Evolutionary conservation across 2,329 filamentous ascomycete species (phyloP).

Genomic region (Sordariomycetes sp.): DNA sequence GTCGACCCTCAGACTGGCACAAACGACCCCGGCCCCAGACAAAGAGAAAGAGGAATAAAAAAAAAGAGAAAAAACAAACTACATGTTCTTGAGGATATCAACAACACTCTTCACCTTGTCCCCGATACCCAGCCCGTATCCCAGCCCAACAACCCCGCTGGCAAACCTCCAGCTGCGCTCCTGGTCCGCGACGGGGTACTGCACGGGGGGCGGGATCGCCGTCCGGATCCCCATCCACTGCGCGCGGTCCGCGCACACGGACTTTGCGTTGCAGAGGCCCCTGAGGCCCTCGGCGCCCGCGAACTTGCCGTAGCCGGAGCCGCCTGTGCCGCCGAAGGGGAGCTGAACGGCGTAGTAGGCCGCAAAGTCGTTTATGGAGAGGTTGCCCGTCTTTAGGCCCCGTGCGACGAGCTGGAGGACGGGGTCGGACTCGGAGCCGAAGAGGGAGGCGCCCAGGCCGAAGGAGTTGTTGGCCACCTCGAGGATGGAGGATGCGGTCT

Average conservation of each 20-base stretch:
- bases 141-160: slow-evolving; percentile 45
- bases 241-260: slow-evolving; percentile 65
- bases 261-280: slow-evolving; percentile 77
- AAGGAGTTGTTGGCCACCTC: slow-evolving; percentile 77
- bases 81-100: slow-evolving; percentile 29
- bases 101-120: slow-evolving; percentile 25
- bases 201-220: slow-evolving; percentile 64
- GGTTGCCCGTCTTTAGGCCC: slow-evolving; percentile 72
- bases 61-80: slow-evolving; percentile 1
- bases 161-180: slow-evolving; percentile 51
- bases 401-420: slow-evolving; percentile 51
- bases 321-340: slow-evolving; percentile 83
- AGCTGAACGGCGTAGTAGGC: slow-evolving; percentile 87
- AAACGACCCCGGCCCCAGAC: not conserved
- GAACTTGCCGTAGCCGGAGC: slow-evolving; percentile 86
- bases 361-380: slow-evolving; percentile 91
- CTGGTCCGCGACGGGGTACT: slow-evolving; percentile 65
- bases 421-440: slow-evolving; percentile 51
- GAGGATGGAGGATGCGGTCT: slow-evolving; percentile 48
- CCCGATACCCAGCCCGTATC: slow-evolving; percentile 33
- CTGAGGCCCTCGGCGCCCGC: slow-evolving; percentile 80
- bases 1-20: not conserved
- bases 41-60: not conserved
- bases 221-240: slow-evolving; percentile 53
- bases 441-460: slow-evolving; percentile 80